Percentiles rank a stretch among this genome's conserved stretches.
These are phyloP conservation scores for Tolypocladium amazonense DNA, from an alignment of 2,329 filamentous ascomycete genomes.

Conservation along the genomic window DNA sequence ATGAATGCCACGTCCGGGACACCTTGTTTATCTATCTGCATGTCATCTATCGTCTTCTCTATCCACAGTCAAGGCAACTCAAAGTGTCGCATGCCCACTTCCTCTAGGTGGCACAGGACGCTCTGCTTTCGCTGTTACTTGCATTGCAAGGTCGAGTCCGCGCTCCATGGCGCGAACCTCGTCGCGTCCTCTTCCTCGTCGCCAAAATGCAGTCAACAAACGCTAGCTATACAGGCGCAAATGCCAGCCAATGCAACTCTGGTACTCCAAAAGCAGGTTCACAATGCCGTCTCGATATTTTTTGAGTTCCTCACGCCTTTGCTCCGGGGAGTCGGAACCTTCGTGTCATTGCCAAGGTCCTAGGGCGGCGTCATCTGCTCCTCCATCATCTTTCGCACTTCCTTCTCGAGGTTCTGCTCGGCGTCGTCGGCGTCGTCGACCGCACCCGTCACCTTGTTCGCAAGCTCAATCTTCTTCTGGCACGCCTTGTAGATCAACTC, in stretches of 20 bases:
- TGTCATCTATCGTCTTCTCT: not conserved
- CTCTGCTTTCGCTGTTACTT: not conserved
- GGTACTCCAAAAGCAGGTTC: not conserved
- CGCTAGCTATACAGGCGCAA: not conserved
- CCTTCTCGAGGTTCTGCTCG: constrained; percentile 28
- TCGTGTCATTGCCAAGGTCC: constrained; percentile 9
- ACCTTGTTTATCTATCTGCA: not conserved
- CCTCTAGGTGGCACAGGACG: not conserved
- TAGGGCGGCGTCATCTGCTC: constrained; percentile 28
- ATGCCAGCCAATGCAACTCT: not conserved
- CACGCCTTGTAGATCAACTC: constrained; percentile 88
- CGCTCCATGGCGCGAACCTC: not conserved
- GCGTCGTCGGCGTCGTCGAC: constrained; percentile 18
- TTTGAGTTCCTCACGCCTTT: not conserved
- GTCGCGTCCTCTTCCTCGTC: not conserved
- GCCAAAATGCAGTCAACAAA: not conserved
- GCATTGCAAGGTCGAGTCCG: not conserved
- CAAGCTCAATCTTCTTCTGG: constrained; percentile 84
- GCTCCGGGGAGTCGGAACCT: not conserved
- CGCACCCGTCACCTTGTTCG: constrained; percentile 45
- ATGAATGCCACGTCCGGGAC: not conserved
- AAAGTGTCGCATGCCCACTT: not conserved
- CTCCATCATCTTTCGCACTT: constrained; percentile 33
- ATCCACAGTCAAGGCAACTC: not conserved
- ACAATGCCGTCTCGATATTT: not conserved